Evolutionary conservation across 306 rosid genomes (phyloP), one percentile per base, ranked within the genome.

Genomic region (Lotus japonicus): DNA sequence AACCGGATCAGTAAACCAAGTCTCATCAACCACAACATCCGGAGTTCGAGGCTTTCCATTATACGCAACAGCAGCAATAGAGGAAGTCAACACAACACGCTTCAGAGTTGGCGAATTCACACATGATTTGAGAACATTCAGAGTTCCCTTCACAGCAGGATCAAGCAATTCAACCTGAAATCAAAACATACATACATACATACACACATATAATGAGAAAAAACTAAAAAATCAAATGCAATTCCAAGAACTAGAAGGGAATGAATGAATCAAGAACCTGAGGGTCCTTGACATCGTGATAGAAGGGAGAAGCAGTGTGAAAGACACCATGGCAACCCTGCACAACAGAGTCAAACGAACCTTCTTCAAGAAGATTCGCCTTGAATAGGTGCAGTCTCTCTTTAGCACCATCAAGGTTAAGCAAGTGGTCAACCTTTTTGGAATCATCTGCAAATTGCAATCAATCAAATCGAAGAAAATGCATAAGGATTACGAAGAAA

Each of bases 291-390:
- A 55, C 64, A 46, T 77, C 48, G 18, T 41, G 28, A 26, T 14
- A 13, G 5, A 85, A 77, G 2, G 89, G 89, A 38, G 87, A 85
- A 1, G 89, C 88, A 10, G 82, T 80, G 38, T 86, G 88, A 49
- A 86, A 83, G 6, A 86, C 88, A 43, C 84, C 84, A 13, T 72
- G 51, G 66, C 91, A 86, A 8, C 86, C 88, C 28, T 80, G 44
- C 49, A 83, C 45, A n/a, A 60, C 77, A 18, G 75, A 6, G 58
- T 86, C 81, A 19, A 86, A 86, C 7, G 88, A 81, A 11, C 88
- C 86, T 73, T 81, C 84, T n/a, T 86, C 88, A 2, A 86, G 51
- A 4, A 86, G 76, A 63, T 83, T 62, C 10, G 91, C 91, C 66
- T 78, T 59, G 13, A 80, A 48, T 35, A 83, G 23, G 8, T 73